A percentile compares a stretch with the other conserved stretches of the same genome.
Evolutionary conservation across 495 filamentous ascomycete species (phyloP).

Genomic region (Aspergillus bertholletiae): DNA sequence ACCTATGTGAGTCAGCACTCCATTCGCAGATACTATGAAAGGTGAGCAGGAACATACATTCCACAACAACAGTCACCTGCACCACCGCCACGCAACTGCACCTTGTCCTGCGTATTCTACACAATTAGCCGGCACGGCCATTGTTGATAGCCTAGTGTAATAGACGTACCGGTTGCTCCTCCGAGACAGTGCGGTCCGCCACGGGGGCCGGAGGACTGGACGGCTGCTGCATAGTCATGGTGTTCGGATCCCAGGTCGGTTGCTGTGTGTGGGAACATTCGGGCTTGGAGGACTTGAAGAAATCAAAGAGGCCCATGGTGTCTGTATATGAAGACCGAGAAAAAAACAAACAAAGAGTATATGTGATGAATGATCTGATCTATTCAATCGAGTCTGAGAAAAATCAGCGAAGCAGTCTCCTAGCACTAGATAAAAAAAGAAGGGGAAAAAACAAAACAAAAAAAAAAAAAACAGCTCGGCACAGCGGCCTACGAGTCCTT

Average conservation of each 20-base stretch:
- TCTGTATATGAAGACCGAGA: no score
- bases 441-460: no score
- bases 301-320: constrained; percentile 9
- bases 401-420: no score
- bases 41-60: constrained; percentile 10
- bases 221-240: constrained; percentile 23
- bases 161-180: constrained; percentile 15
- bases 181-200: constrained; percentile 6
- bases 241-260: constrained; percentile 19
- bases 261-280: constrained; percentile 9
- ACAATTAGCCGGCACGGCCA: not conserved
- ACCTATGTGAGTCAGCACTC: constrained; percentile 1
- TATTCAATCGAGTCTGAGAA: no score
- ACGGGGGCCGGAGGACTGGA: constrained; percentile 10
- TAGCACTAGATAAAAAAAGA: no score
- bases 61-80: constrained; percentile 20
- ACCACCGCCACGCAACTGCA: constrained; percentile 22
- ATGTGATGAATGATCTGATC: no score
- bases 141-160: not conserved
- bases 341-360: no score
- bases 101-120: constrained; percentile 12
- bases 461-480: no score
- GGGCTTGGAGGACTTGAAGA: constrained; percentile 21
- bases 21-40: not conserved
- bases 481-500: no score